Conservation (phyloP, 257 asterid species). For the Nicotiana paniculata region DNA sequence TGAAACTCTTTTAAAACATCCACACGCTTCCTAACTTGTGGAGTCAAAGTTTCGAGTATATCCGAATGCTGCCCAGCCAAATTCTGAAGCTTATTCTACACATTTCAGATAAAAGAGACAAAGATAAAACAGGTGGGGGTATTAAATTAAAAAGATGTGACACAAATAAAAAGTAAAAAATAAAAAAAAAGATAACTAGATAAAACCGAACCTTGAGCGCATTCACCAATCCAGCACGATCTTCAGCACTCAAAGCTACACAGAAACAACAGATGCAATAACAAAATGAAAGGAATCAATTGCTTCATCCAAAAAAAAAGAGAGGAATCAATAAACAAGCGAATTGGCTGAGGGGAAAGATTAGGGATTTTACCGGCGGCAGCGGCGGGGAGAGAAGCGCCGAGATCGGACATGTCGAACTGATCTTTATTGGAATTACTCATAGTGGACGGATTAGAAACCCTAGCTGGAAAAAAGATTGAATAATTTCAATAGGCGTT, state of each 20-base stretch:
- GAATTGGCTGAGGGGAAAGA: not conserved
- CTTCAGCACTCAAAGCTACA: conserved; percentile 80
- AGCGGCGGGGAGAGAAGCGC: conserved; percentile 75
- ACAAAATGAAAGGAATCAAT: not conserved
- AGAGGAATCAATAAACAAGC: not conserved
- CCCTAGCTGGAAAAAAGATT: not conserved
- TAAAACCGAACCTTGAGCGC: conserved; percentile 58
- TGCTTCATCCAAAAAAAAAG: not conserved
- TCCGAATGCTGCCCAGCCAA: conserved; percentile 60
- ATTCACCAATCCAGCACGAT: conserved; percentile 66
- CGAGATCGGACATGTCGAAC: conserved; percentile 48
- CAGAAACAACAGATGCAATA: not conserved
- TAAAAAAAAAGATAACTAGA: not conserved
- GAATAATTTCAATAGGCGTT: conserved; percentile 9
- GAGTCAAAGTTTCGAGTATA: conserved; percentile 55
- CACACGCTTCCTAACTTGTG: conserved; percentile 66
- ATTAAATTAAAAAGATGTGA: not conserved
- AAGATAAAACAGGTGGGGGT: not conserved
- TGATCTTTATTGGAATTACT: conserved; percentile 44
- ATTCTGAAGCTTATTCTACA: conserved; percentile 20
- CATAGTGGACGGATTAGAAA: conserved; percentile 5
- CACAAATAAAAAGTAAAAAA: not conserved
- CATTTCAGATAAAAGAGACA: not conserved
- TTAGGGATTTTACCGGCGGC: conserved; percentile 58
- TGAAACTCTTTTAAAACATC: conserved; percentile 63